Percentiles rank a stretch among this genome's conserved stretches.
phyloP scores from a whole-genome alignment of 129 eudicot species.

The Lactuca saligna region DNA sequence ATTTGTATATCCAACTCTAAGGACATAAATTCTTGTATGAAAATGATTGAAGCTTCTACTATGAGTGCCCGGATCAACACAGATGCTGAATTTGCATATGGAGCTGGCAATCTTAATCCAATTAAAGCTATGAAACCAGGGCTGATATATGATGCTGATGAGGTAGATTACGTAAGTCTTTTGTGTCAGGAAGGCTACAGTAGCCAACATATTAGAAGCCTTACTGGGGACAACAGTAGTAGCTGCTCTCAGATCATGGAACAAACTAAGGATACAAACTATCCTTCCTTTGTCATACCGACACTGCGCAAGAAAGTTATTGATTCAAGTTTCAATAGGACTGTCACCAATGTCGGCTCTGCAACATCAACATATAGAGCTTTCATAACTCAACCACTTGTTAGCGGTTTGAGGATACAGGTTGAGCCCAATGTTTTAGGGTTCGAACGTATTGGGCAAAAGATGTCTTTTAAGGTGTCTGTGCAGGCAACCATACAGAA shows the following conservation, averaged over 20 bases:
- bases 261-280: conserved; percentile 22
- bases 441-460: conserved; percentile 13
- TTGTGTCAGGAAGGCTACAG: conserved; percentile 25
- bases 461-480: conserved; percentile 17
- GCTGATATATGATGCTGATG: conserved; percentile 27
- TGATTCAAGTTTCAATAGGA: neutral
- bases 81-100: conserved; percentile 39
- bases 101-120: conserved; percentile 27
- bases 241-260: conserved; percentile 14
- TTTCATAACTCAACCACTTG: neutral
- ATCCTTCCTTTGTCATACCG: conserved; percentile 27
- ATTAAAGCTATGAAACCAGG: conserved; percentile 29
- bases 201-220: neutral
- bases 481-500: neutral
- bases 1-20: neutral
- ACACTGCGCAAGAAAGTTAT: neutral
- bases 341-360: conserved; percentile 29
- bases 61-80: conserved; percentile 18
- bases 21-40: neutral
- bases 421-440: conserved; percentile 22
- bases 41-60: conserved; percentile 21
- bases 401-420: neutral
- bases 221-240: conserved; percentile 15
- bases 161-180: conserved; percentile 16
- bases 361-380: conserved; percentile 16